Evolutionary conservation across 1,139 yeast genomes (phyloP), one percentile per base, ranked within the genome.

Genomic region (Pichia terricola): DNA sequence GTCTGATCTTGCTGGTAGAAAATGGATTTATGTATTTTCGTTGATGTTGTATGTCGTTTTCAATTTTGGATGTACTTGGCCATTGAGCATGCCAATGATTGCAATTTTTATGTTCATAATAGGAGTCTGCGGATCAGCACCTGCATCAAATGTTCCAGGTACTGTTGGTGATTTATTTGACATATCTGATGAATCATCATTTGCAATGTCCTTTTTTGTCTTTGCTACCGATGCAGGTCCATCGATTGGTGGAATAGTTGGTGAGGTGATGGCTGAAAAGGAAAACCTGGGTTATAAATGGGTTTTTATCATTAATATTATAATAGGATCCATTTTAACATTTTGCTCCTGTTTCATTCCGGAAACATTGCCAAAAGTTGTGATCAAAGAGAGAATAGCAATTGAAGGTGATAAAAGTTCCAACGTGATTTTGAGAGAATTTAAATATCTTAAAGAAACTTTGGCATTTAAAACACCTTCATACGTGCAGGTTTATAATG

Each of bases 1-100:
- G 38, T 74, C 81, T 37, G 94, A 83, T 62, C 65, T 73, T 51
- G 80, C 72, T 54, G 91, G 91, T 33, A 69, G 89, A 55, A 81
- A 80, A 58, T 77, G 79, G 77, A 83, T 88, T 5, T 77, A 75
- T 52, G 75, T 79, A 38, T 57, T 66, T 40, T 76, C 79, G 53
- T 66, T 77, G 55, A 49, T 63, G 2, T 60, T 77, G 38, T 77
- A 81, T 52, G 63, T 73, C 33, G 69, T 69, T 9, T 68, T 81
- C 42, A 85, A 82, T 58, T 55, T 57, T 40, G 61, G 84, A 34
- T 73, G 82, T 38, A 88, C 88, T 3, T 82, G 81, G 44, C 63
- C 66, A 16, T 43, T 46, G 31, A 61, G 60, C 47, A 60, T 60
- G 56, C 51, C 64, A 25, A 61, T 59, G 59, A 40, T 64, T 40